Evolutionary conservation across 2,329 filamentous ascomycete genomes (phyloP), one percentile per base, ranked within the genome.

Genomic region (Pseudogymnoascus destructans): DNA sequence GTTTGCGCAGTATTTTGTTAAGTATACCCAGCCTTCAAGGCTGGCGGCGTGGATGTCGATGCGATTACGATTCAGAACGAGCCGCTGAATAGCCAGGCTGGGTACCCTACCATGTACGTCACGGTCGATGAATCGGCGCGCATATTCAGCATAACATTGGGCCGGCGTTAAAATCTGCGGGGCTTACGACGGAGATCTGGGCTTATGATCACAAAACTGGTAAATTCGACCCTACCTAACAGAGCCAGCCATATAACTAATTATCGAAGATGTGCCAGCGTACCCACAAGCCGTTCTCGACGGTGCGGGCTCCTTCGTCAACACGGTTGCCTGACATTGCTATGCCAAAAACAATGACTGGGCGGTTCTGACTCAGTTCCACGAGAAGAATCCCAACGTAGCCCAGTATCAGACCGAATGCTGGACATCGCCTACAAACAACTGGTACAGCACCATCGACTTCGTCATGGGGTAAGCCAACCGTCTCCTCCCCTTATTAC

Each of bases 361-460:
- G 60, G 27, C 17, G 4, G 65, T 68, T 13, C 55, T 69, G 11
- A 62, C 63, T 10, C 62, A 67, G 61, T 76, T 77, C 64, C 71
- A 75, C 62, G 66, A 70, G 59, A 61, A 63, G 21, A 72, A 73
- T 64, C 73, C 74, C 0, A 59, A 62, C 54, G 70, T 67, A 5
- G 67, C 69, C 19, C 74, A 77, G 62, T 75, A 74, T 67, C 76
- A 77, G 74, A 77, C 75, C 10, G 74, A 77, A 64, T 77, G 75
- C 66, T 75, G 72, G 73, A 72, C 72, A 0, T 73, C 71, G 52
- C 55, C 55, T 21, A 72, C 74, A 57, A 82, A 82, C 60, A 74
- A 77, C 61, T 76, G 84, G 13, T 84, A 70, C 66, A 75, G 78
- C 67, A 76, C 76, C 56, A 77, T 75, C 27, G 75, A 76, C 64